Evolutionary conservation across 257 asterid species (phyloP).

Genomic region (Cinchona pubescens): DNA sequence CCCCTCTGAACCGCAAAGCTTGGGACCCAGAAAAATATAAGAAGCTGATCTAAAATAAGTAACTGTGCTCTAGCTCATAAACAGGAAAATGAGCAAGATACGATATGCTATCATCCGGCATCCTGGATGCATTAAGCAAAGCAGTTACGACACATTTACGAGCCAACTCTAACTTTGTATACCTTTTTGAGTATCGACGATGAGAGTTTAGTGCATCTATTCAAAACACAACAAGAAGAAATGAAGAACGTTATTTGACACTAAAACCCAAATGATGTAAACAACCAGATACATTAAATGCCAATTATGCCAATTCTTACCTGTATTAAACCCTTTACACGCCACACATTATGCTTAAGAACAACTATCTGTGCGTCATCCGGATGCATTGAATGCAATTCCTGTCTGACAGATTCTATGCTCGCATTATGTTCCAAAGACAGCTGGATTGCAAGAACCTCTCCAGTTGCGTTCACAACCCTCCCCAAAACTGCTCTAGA

Average conservation of each 20-base stretch:
- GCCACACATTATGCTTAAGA: conserved; percentile 51
- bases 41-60: background rate
- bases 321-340: conserved; percentile 54
- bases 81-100: background rate
- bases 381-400: conserved; percentile 45
- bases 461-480: conserved; percentile 42
- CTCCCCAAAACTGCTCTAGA: conserved; percentile 52
- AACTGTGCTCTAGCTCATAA: background rate
- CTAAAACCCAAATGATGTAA: background rate
- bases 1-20: background rate
- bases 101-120: background rate
- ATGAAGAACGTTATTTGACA: background rate
- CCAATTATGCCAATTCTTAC: conserved; percentile 18
- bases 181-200: background rate
- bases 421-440: conserved; percentile 51
- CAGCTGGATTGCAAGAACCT: conserved; percentile 45
- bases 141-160: background rate
- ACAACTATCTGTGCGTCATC: conserved; percentile 48
- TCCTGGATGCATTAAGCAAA: background rate
- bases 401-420: conserved; percentile 48
- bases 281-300: background rate
- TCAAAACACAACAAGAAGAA: background rate
- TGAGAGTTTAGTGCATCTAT: background rate
- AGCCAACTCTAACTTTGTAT: background rate
- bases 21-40: background rate